Percentiles rank a stretch among this genome's conserved stretches.
These are phyloP conservation scores for Alectoria sarmentosa DNA, from an alignment of 495 filamentous ascomycete species.

Conservation along the genomic window DNA sequence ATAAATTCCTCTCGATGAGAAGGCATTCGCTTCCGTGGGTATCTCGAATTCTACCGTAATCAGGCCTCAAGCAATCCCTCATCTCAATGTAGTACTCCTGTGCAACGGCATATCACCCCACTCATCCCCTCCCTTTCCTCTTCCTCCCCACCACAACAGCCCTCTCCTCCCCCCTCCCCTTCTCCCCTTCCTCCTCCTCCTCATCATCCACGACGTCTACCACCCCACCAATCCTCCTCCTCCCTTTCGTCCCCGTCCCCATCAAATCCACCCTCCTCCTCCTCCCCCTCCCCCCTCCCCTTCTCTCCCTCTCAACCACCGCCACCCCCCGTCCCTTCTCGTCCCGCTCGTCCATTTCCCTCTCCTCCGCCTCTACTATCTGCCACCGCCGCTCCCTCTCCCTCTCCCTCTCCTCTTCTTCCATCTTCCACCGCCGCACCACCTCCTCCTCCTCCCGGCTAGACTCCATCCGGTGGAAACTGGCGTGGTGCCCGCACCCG, in stretches of 20 bases:
- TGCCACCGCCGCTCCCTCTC: slow-evolving; percentile 15
- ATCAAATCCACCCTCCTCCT: background rate
- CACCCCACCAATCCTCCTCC: slow-evolving; percentile 8
- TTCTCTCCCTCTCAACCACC: slow-evolving; percentile 19
- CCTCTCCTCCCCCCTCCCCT: no score
- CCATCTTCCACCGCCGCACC: slow-evolving; percentile 33
- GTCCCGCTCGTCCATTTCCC: no score
- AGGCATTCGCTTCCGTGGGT: background rate
- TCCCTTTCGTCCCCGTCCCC: background rate
- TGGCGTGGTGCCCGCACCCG: slow-evolving; percentile 49
- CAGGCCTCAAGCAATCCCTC: no score
- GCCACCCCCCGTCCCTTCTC: slow-evolving; percentile 4
- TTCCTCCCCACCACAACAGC: slow-evolving; percentile 4
- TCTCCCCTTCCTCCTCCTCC: slow-evolving; percentile 19
- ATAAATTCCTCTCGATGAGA: background rate
- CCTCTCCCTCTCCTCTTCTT: slow-evolving; percentile 24
- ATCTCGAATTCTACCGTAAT: background rate
- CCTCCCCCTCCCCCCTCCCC: slow-evolving; percentile 19
- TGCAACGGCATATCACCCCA: background rate
- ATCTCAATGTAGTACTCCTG: no score
- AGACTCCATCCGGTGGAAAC: slow-evolving; percentile 43
- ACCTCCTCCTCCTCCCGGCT: slow-evolving; percentile 43
- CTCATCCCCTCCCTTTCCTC: slow-evolving; percentile 8
- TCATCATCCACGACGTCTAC: slow-evolving; percentile 14
- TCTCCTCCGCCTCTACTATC: background rate